Evolutionary conservation across 2,329 filamentous ascomycete species (phyloP), one percentile per base, ranked within the genome.

Genomic region (Phymatotrichopsis omnivora): DNA sequence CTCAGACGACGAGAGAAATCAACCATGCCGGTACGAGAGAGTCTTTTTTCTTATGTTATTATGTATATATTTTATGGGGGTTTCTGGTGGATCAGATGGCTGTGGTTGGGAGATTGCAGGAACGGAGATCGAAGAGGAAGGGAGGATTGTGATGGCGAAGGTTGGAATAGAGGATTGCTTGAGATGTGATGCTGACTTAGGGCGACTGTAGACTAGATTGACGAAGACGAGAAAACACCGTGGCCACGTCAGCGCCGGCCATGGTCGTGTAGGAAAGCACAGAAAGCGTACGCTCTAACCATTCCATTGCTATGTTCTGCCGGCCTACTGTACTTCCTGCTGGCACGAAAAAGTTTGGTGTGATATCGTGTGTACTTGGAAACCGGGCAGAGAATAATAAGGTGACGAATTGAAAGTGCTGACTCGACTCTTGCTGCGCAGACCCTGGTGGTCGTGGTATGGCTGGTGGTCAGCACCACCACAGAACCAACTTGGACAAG

Each of bases 391-490:
- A n/a, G n/a, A n/a, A n/a, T n/a, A n/a, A n/a, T n/a, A n/a, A n/a
- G n/a, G n/a, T n/a, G n/a, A n/a, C n/a, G n/a, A n/a, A n/a, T n/a
- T n/a, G n/a, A n/a, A n/a, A n/a, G n/a, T n/a, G n/a, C n/a, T n/a
- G n/a, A n/a, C n/a, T n/a, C n/a, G n/a, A n/a, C 20, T 19, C 23
- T 10, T 41, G 38, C 12, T 41, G 24, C 33, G 36, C 20, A 56
- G 54, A 79, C 64, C 78, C 78, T 64, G 77, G 78, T 77, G 78
- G 75, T 75, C 76, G 77, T 66, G 77, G 78, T 80, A 74, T 82
- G 73, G 91, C 91, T 68, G 89, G 91, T 93, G 89, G 87, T 78
- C 85, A 95, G 75, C 91, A 98, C 76, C 91, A 98, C 75, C 85
- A 93, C 80, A 73, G 85, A 61, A 93, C 85, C 65, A 93, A 93